These are phyloP conservation scores for Pythium aquatile DNA, from an alignment of 352 stramenopile species.

Conservation along the genomic window DNA sequence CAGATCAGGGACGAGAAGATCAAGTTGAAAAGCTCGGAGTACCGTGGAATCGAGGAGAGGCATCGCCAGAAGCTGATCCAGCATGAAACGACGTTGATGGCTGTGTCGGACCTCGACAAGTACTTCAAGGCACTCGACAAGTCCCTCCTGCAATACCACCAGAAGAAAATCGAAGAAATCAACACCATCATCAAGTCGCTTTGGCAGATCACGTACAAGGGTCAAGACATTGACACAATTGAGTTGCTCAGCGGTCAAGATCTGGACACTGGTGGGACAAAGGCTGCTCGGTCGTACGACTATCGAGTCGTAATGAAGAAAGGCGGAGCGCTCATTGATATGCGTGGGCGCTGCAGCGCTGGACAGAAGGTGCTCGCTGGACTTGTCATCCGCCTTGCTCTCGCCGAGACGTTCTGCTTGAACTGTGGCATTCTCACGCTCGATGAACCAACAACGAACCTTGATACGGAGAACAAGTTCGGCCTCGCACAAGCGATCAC, in stretches of 20 bases:
- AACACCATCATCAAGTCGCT: slow-evolving; percentile 98
- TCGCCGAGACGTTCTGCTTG: slow-evolving; percentile 99
- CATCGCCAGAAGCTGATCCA: slow-evolving; percentile 95
- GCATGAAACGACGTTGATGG: slow-evolving; percentile 94
- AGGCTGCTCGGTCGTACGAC: slow-evolving; percentile 92
- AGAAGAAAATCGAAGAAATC: slow-evolving; percentile 98
- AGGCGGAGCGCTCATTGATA: slow-evolving; percentile 93
- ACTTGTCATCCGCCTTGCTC: slow-evolving; percentile 96
- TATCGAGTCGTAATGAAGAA: slow-evolving; percentile 99
- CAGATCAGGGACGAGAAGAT: slow-evolving; percentile 64
- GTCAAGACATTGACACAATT: slow-evolving; percentile 99
- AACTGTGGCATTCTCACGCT: slow-evolving; percentile 98
- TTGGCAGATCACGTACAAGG: slow-evolving; percentile 99
- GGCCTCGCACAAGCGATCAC: slow-evolving; percentile 87
- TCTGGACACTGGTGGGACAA: slow-evolving; percentile 37
- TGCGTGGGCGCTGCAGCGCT: slow-evolving; percentile 98
- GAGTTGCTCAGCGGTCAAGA: slow-evolving; percentile 96
- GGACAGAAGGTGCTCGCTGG: slow-evolving; percentile 96
- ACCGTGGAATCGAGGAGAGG: slow-evolving; percentile 93
- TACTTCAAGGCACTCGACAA: slow-evolving; percentile 96
- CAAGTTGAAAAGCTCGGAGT: slow-evolving; percentile 61
- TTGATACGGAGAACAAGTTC: slow-evolving; percentile 97
- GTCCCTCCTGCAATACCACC: slow-evolving; percentile 97
- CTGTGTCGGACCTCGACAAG: slow-evolving; percentile 96
- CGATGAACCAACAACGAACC: slow-evolving; percentile 98